Percentiles rank a stretch among this genome's conserved stretches.
These are phyloP conservation scores for Leccinum disarticulatum DNA, from an alignment of 768 basidiomycete genomes.

Conservation along the genomic window DNA sequence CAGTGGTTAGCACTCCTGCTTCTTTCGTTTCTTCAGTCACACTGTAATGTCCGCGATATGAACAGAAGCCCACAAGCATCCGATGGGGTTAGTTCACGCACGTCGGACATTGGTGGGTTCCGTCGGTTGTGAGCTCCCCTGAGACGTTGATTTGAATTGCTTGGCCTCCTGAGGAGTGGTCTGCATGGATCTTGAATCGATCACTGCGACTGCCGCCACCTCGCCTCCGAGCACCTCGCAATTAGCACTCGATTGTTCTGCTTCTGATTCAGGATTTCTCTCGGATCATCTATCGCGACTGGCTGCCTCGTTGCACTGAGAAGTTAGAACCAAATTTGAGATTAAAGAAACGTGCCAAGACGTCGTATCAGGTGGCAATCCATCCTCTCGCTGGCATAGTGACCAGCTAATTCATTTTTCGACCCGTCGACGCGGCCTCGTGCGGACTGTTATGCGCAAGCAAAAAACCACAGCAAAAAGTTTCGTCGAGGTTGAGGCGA, in stretches of 20 bases:
- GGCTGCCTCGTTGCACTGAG: background rate
- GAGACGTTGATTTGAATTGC: background rate
- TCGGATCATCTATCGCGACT: background rate
- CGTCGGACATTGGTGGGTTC: background rate
- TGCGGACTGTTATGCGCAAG: background rate
- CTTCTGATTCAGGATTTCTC: background rate
- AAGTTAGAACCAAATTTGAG: background rate
- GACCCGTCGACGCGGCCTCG: too few relatives aligned
- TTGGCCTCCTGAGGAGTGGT: too few relatives aligned
- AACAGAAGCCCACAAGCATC: background rate
- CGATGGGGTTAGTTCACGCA: background rate
- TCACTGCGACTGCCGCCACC: background rate
- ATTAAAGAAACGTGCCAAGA: background rate
- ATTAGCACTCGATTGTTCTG: background rate
- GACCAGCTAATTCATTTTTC: too few relatives aligned
- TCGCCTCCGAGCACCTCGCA: background rate
- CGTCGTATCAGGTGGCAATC: background rate
- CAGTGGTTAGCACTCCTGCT: background rate
- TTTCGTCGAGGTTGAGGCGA: background rate
- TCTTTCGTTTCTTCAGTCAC: background rate
- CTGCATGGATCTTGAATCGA: background rate
- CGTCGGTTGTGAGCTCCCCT: background rate
- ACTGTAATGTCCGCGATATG: background rate
- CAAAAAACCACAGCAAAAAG: background rate
- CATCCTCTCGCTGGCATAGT: too few relatives aligned